These are phyloP conservation scores for Aspergillus fumigatus DNA, from an alignment of 2,329 filamentous ascomycete genomes.

Conservation along the genomic window DNA sequence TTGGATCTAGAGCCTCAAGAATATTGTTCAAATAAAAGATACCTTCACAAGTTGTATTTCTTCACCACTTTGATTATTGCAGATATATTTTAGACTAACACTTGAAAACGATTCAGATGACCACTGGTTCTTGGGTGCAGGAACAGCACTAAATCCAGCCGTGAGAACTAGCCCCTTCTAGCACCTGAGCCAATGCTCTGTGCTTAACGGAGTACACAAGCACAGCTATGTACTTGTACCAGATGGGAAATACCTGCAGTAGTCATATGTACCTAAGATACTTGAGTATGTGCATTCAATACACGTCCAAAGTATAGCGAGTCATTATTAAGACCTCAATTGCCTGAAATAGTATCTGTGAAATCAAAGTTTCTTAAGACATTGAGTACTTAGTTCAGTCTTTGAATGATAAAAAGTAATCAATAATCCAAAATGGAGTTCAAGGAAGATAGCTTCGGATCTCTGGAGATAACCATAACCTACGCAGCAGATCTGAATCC, in stretches of 20 bases:
- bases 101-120: slow-evolving; percentile 7
- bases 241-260: slow-evolving; percentile 17
- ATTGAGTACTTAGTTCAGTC: too few relatives aligned
- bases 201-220: slow-evolving; percentile 5
- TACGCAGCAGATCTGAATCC: too few relatives aligned
- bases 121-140: slow-evolving; percentile 4
- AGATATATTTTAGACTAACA: not conserved
- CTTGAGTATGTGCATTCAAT: not conserved
- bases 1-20: not conserved
- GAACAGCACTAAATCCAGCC: not conserved
- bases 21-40: not conserved
- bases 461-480: too few relatives aligned
- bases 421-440: not conserved
- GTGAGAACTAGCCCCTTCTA: slow-evolving; percentile 11
- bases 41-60: not conserved
- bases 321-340: not conserved
- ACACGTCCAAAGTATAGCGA: not conserved
- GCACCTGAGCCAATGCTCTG: slow-evolving; percentile 13
- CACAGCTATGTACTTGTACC: slow-evolving; percentile 4
- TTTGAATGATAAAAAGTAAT: not conserved
- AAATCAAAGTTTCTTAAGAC: not conserved
- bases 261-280: not conserved
- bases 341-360: not conserved
- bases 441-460: too few relatives aligned
- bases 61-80: not conserved